Evolutionary conservation across 441 rosid species (phyloP), one percentile per base, ranked within the genome.

Genomic region (Dalechampia spathulata): DNA sequence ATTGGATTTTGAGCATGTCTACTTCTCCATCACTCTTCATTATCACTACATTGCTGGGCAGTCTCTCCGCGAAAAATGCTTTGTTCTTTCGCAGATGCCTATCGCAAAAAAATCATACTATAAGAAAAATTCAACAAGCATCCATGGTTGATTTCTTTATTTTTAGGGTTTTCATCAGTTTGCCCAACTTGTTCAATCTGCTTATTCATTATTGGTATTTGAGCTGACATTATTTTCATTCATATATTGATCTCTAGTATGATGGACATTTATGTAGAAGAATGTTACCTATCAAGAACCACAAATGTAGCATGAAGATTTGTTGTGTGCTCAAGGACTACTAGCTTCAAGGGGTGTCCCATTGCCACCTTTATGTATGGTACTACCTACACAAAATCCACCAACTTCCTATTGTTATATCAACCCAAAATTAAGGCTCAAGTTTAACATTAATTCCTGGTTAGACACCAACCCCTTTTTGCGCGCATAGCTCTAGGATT

Each of bases 241-340:
- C n/a, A n/a, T n/a, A n/a, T n/a, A n/a, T n/a, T n/a, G n/a, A n/a
- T n/a, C n/a, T n/a, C n/a, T n/a, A n/a, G n/a, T n/a, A n/a, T n/a
- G n/a, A n/a, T n/a, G 30, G 17, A 36, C 13, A 11, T 20, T 30
- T 43, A 45, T 22, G 0, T 37, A 5, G 7, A 4, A 2, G 16
- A 43, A 7, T 7, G 11, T 19, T 63, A 76, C 17, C 79, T 75
- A 50, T 25, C 55, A 26, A 76, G 63, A 46, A 76, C 71, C 4
- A 69, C 80, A 3, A 70, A 68, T 46, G 68, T 57, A 32, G 80
- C 75, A 40, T 76, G 73, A 46, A 76, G 75, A 49, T 46, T 72
- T 19, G 71, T 63, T 14, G 66, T 64, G 37, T 72, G 72, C 62
- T 72, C 80, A 17, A 72, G 72, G 9, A 72, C 69, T 26, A 69